Base-by-base conservation (phyloP, 129 eudicot genomes). In the Erigeron canadensis region DNA sequence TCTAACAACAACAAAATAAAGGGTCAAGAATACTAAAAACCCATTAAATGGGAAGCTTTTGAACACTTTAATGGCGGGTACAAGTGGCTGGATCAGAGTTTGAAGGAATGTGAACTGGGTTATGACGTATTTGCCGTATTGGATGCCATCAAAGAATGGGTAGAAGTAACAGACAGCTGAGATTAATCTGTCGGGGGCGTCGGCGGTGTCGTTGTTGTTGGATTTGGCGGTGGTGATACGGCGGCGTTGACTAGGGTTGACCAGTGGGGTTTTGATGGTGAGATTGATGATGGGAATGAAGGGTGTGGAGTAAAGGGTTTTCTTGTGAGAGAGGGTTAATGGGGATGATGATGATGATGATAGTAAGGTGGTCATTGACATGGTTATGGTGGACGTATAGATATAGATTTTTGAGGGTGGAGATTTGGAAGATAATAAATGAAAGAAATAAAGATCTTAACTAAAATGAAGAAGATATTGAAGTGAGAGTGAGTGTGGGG, bases 101-200 rank as follows among this genome's bases (percentile, higher is more conserved):
- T 89, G 89, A 3, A 94, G 64, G 0, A 96, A 96, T 10, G 95
- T 21, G 63, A 89, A 94, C 60, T 94, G 96, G 6, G 86, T 81
- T 60, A 94, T 81, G 2, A 87, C 87, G 69, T 94, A 86, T 77
- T 94, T 94, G 0, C 98, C 98, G 78, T 94, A 94, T 40, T 94
- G 98, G 23, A 94, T 72, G 5, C 98, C 98, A 41, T 94, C 98
- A 63, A 94, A 94, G 75, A 94, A 94, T 0, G 98, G 98, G 84
- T 89, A 94, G 80, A 94, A 94, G 85, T 94, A 94, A 18, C 86
- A 73, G 23, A 94, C 46, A 77, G 98, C 95, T 4, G 98, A 89
- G 86, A 94, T 94, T 70, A 94, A 43, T 0, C 98, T 83, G 85
- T 93, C 98, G 0, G 95, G 98, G 8, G 76, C 87, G 73, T 94